Conservation (phyloP, 192 early-diverging fungal species). For the Helicostylum pulchrum region DNA sequence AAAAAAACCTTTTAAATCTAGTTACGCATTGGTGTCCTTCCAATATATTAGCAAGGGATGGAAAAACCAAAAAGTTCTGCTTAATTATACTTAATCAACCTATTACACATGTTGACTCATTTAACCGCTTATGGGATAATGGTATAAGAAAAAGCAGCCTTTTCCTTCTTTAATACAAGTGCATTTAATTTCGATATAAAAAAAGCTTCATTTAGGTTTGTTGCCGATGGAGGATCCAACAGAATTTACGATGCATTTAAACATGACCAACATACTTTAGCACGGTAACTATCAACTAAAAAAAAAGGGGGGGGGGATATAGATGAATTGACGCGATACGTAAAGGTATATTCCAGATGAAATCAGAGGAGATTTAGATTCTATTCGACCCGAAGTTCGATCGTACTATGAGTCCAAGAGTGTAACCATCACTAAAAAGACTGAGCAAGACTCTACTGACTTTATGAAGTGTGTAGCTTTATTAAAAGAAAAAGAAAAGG, state of each 20-base stretch:
- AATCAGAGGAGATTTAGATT: conserved; percentile 88
- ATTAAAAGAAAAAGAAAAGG: conserved; percentile 36
- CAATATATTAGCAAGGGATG: conserved; percentile 6
- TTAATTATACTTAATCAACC: conserved; percentile 28
- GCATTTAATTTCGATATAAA: background rate
- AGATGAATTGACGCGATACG: background rate
- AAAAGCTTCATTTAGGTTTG: conserved; percentile 56
- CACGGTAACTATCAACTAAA: conserved; percentile 19
- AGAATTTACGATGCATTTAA: conserved; percentile 68
- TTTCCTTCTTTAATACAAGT: background rate
- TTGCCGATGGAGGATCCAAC: conserved; percentile 92
- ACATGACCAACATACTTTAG: conserved; percentile 21
- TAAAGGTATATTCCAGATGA: conserved; percentile 69
- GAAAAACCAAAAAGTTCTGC: conserved; percentile 16
- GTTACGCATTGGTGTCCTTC: conserved; percentile 19
- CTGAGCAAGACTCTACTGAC: conserved; percentile 71
- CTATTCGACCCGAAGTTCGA: conserved; percentile 56
- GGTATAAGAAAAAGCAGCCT: conserved; percentile 6
- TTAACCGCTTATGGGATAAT: conserved; percentile 24
- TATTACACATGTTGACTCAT: background rate
- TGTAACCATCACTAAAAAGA: conserved; percentile 47
- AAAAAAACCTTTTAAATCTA: too few relatives aligned
- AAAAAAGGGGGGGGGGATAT: background rate
- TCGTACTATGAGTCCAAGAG: conserved; percentile 64
- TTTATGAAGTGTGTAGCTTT: conserved; percentile 83